These are phyloP conservation scores for Scutellaria galericulata DNA, from an alignment of 257 asterid species.

Conservation along the genomic window DNA sequence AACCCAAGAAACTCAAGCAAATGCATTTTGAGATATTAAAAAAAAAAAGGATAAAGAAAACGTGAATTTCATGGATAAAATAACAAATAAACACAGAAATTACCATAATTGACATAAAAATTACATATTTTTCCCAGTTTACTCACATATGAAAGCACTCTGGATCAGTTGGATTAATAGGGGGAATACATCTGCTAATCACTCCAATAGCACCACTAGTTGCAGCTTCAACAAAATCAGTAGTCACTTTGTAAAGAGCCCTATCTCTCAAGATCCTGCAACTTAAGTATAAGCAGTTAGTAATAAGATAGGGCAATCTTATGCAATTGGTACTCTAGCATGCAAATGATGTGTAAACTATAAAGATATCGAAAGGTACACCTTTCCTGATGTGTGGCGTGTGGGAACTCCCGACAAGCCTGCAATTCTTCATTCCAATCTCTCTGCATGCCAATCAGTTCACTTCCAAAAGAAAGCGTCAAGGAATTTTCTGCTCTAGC, in stretches of 20 bases:
- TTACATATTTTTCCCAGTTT: background rate
- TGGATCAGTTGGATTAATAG: slow-evolving; percentile 98
- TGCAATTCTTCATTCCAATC: slow-evolving; percentile 99
- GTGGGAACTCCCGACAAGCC: slow-evolving; percentile 94
- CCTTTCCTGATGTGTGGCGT: slow-evolving; percentile 84
- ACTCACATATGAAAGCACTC: slow-evolving; percentile 96
- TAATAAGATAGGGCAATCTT: slow-evolving; percentile 20
- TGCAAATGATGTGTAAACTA: slow-evolving; percentile 19
- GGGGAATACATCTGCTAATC: slow-evolving; percentile 87
- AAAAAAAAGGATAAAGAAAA: background rate
- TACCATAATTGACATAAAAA: background rate
- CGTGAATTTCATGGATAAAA: background rate
- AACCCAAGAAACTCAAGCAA: background rate
- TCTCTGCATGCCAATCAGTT: slow-evolving; percentile 97
- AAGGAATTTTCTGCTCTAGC: slow-evolving; percentile 90
- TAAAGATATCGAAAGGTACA: slow-evolving; percentile 37
- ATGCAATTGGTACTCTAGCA: background rate
- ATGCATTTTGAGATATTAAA: background rate
- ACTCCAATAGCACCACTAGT: slow-evolving; percentile 91
- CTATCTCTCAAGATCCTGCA: slow-evolving; percentile 91
- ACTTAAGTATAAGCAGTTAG: slow-evolving; percentile 10
- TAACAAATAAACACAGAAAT: background rate
- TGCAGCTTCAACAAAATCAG: slow-evolving; percentile 97
- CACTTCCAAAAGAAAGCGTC: slow-evolving; percentile 91
- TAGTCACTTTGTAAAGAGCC: slow-evolving; percentile 88